phyloP scores from a whole-genome alignment of 306 rosid species.

The Pueraria montana region DNA sequence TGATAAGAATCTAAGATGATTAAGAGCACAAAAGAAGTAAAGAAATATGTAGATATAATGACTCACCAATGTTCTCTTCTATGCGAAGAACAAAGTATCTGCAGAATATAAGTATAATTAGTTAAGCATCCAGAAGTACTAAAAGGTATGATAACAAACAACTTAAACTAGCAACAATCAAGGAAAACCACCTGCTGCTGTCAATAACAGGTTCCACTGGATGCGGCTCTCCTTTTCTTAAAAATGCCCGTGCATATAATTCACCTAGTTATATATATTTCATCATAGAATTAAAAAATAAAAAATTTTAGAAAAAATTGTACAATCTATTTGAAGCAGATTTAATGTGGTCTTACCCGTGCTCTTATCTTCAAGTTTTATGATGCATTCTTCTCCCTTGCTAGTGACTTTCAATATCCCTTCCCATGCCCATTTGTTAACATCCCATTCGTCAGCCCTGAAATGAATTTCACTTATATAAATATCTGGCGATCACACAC shows the following conservation, averaged over 20 bases:
- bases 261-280: constrained; percentile 72
- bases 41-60: constrained; percentile 33
- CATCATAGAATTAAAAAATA: constrained; percentile 20
- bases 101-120: constrained; percentile 48
- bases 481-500: constrained; percentile 45
- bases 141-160: constrained; percentile 37
- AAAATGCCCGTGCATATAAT: constrained; percentile 96
- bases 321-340: constrained; percentile 37
- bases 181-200: constrained; percentile 90
- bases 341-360: constrained; percentile 67
- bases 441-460: constrained; percentile 99
- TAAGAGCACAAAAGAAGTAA: constrained; percentile 28
- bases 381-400: constrained; percentile 94
- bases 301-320: background rate
- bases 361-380: constrained; percentile 90
- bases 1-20: constrained; percentile 36
- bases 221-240: constrained; percentile 93
- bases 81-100: constrained; percentile 98
- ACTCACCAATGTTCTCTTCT: constrained; percentile 96
- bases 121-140: constrained; percentile 37
- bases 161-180: constrained; percentile 34
- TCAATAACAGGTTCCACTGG: constrained; percentile 98
- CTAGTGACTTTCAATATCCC: constrained; percentile 85
- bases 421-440: constrained; percentile 97
- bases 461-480: constrained; percentile 53